Evolutionary conservation across 106 monocot genomes (phyloP).

Genomic region (Allium fistulosum): DNA sequence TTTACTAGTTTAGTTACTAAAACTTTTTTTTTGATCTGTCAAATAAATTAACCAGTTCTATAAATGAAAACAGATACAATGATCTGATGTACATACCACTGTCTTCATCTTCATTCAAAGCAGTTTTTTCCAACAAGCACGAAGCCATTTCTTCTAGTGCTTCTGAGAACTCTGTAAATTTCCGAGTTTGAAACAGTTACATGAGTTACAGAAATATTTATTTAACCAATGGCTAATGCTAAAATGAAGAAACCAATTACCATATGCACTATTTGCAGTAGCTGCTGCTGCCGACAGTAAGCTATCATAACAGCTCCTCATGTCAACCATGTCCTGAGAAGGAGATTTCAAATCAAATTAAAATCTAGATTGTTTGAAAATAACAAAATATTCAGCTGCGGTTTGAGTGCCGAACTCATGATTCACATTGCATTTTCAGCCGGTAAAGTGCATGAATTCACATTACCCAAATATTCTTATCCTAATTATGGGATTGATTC

Average conservation of each 20-base stretch:
- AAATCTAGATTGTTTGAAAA: too few relatives aligned
- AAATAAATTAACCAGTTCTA: too few relatives aligned
- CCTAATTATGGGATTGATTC: too few relatives aligned
- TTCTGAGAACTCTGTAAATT: conserved; percentile 77
- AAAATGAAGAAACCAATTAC: conserved; percentile 20
- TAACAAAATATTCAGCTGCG: too few relatives aligned
- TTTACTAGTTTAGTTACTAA: too few relatives aligned
- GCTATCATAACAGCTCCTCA: conserved; percentile 80
- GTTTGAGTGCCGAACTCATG: too few relatives aligned
- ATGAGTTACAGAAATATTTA: neutral
- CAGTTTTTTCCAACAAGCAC: conserved; percentile 85
- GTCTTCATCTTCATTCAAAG: conserved; percentile 80
- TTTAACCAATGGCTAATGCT: neutral
- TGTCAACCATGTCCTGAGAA: conserved; percentile 75
- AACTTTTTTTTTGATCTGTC: too few relatives aligned
- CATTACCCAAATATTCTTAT: too few relatives aligned
- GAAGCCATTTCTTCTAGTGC: conserved; percentile 72
- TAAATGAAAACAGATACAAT: neutral
- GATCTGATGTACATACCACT: conserved; percentile 44
- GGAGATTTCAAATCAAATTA: too few relatives aligned
- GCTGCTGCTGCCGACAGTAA: conserved; percentile 85
- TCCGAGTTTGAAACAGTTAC: neutral
- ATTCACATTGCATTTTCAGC: too few relatives aligned
- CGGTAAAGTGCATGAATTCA: too few relatives aligned
- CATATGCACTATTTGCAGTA: conserved; percentile 78